These are phyloP conservation scores for Apiospora hydei DNA, from an alignment of 2,329 filamentous ascomycete genomes.

Conservation along the genomic window DNA sequence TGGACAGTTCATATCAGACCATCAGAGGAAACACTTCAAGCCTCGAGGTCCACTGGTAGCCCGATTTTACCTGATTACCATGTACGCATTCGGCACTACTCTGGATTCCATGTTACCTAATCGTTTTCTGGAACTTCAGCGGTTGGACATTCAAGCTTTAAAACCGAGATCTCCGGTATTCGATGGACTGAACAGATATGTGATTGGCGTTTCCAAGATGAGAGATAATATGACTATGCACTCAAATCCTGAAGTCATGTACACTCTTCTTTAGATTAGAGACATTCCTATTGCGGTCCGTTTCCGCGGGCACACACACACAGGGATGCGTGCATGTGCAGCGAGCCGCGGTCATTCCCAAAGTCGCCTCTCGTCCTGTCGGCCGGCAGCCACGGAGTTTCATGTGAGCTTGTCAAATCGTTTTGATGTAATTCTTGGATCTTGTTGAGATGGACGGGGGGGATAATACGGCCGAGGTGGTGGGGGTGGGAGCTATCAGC, in stretches of 20 bases:
- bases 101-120: background rate
- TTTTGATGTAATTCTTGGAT: background rate
- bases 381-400: background rate
- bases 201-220: background rate
- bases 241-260: background rate
- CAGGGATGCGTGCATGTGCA: slow-evolving; percentile 13
- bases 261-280: background rate
- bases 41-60: slow-evolving; percentile 7
- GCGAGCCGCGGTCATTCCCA: background rate
- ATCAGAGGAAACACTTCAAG: slow-evolving; percentile 10
- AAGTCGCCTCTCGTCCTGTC: slow-evolving; percentile 9
- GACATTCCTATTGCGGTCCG: background rate
- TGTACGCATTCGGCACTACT: slow-evolving; percentile 5
- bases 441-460: background rate
- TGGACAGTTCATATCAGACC: slow-evolving; percentile 17
- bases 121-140: slow-evolving; percentile 6
- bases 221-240: background rate
- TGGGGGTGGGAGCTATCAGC: background rate
- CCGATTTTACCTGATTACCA: slow-evolving; percentile 12
- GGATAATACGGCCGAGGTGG: slow-evolving; percentile 2
- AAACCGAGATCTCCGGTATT: slow-evolving; percentile 4
- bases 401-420: slow-evolving; percentile 3
- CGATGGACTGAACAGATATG: slow-evolving; percentile 2
- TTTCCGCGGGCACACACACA: background rate
- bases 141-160: slow-evolving; percentile 12